These are phyloP conservation scores for Daldinia grandis DNA, from an alignment of 495 filamentous ascomycete species.

Conservation along the genomic window DNA sequence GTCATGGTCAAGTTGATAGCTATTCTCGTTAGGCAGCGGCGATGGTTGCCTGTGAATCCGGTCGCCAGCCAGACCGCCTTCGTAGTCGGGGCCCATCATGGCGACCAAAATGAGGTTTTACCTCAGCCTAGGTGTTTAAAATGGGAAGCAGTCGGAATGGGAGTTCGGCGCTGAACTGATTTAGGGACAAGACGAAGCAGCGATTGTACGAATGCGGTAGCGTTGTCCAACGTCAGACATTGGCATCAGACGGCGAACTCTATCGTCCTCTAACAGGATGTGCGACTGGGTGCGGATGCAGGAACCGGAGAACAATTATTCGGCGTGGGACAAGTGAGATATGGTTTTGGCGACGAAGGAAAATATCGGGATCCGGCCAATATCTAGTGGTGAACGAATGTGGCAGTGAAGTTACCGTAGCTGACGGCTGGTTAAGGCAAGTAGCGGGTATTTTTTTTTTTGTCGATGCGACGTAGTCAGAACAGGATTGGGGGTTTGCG, in stretches of 20 bases:
- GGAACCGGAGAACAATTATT: conserved; percentile 31
- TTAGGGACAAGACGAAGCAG: conserved; percentile 34
- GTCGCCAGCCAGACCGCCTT: conserved; percentile 46
- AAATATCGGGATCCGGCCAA: conserved; percentile 29
- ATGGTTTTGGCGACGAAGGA: conserved; percentile 17
- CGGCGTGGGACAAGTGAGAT: conserved; percentile 13
- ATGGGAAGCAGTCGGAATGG: conserved; percentile 13
- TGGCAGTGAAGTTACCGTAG: conserved; percentile 34
- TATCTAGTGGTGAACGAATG: conserved; percentile 35
- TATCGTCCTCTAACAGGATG: conserved; percentile 35
- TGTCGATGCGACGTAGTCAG: conserved; percentile 33
- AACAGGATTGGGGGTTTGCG: conserved; percentile 28
- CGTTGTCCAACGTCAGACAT: conserved; percentile 48
- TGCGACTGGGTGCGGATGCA: conserved; percentile 39
- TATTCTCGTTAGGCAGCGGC: conserved; percentile 34
- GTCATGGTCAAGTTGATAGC: conserved; percentile 50
- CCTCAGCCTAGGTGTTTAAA: conserved; percentile 23
- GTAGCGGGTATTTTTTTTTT: conserved; percentile 37
- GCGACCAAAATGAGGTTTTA: conserved; percentile 41
- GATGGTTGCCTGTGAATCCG: conserved; percentile 46
- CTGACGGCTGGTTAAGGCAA: conserved; percentile 24
- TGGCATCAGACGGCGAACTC: conserved; percentile 37
- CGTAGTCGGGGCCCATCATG: conserved; percentile 49
- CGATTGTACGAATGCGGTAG: conserved; percentile 28
- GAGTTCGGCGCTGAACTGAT: conserved; percentile 26